Conservation (phyloP, 305 asterid species). For the Fraxinus xanthoxyloides region DNA sequence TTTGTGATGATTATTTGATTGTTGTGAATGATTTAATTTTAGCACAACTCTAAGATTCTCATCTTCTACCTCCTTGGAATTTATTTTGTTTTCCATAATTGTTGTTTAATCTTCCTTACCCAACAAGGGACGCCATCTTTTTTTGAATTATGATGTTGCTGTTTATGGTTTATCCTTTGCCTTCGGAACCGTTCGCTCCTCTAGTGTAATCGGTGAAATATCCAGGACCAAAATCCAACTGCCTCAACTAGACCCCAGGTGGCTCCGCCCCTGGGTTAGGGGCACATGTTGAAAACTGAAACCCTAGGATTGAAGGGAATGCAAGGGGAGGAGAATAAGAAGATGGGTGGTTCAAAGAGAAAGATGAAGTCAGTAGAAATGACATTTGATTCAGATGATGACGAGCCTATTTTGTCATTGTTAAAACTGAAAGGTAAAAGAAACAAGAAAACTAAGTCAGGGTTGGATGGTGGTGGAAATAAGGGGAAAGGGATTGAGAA, state of each 20-base stretch:
- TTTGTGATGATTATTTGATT: neutral
- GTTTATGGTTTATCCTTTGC: neutral
- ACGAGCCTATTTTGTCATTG: conserved; percentile 79
- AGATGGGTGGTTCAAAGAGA: conserved; percentile 53
- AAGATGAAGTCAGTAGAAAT: conserved; percentile 36
- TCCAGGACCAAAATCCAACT: neutral
- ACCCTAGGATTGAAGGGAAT: conserved; percentile 49
- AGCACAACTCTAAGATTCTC: neutral
- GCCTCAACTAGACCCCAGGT: neutral
- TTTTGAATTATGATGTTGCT: neutral
- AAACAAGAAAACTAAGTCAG: conserved; percentile 57
- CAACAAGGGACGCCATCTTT: neutral
- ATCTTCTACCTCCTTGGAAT: neutral
- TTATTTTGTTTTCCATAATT: neutral
- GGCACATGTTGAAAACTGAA: conserved; percentile 55
- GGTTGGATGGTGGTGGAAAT: conserved; percentile 39
- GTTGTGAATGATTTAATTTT: neutral
- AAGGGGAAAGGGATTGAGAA: conserved; percentile 41
- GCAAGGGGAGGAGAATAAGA: conserved; percentile 57
- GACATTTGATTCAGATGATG: conserved; percentile 64
- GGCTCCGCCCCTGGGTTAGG: conserved; percentile 33
- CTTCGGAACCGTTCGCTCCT: neutral
- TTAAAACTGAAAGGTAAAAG: conserved; percentile 65
- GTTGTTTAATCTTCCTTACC: neutral
- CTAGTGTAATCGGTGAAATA: neutral